Conservation (phyloP, 495 filamentous ascomycete species). For the Penicillium robsamsonii region DNA sequence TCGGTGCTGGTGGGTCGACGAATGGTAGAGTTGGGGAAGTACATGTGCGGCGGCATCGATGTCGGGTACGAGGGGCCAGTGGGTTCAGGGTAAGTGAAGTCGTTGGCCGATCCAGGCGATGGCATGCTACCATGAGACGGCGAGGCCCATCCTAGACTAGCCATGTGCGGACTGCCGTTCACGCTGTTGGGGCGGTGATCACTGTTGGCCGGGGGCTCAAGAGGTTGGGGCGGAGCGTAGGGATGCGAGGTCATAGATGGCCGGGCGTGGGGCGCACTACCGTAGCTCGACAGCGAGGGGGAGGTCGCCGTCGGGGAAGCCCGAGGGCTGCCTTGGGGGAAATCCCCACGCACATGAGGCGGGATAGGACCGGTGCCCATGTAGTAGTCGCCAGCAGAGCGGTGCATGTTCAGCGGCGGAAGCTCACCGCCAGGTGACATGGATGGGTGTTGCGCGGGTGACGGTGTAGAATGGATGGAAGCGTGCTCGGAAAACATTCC, state of each 20-base stretch:
- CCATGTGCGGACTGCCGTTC: conserved; percentile 70
- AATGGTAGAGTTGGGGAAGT: conserved; percentile 59
- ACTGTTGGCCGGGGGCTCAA: conserved; percentile 82
- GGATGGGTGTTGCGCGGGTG: conserved; percentile 73
- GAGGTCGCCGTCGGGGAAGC: conserved; percentile 63
- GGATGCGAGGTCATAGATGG: conserved; percentile 80
- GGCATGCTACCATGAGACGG: conserved; percentile 62
- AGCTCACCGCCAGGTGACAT: conserved; percentile 78
- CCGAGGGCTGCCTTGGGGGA: conserved; percentile 71
- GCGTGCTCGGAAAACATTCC: conserved; percentile 75
- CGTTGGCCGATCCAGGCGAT: conserved; percentile 63
- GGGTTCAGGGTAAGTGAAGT: conserved; percentile 70
- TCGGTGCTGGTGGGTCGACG: conserved; percentile 69
- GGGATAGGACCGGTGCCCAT: conserved; percentile 68
- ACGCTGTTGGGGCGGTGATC: conserved; percentile 68
- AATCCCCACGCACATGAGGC: conserved; percentile 76
- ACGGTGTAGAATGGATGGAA: conserved; percentile 84
- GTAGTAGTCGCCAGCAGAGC: conserved; percentile 65
- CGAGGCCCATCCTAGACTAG: conserved; percentile 70
- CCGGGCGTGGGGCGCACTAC: conserved; percentile 54
- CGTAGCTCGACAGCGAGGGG: conserved; percentile 57
- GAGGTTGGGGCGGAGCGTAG: conserved; percentile 78
- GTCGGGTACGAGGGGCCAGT: conserved; percentile 52
- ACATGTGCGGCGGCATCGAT: conserved; percentile 64
- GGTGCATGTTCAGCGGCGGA: conserved; percentile 70